Percentiles rank a stretch among this genome's conserved stretches.
These are phyloP conservation scores for Gilbertella persicaria DNA, from an alignment of 371 early-diverging fungal genomes.

Conservation along the genomic window DNA sequence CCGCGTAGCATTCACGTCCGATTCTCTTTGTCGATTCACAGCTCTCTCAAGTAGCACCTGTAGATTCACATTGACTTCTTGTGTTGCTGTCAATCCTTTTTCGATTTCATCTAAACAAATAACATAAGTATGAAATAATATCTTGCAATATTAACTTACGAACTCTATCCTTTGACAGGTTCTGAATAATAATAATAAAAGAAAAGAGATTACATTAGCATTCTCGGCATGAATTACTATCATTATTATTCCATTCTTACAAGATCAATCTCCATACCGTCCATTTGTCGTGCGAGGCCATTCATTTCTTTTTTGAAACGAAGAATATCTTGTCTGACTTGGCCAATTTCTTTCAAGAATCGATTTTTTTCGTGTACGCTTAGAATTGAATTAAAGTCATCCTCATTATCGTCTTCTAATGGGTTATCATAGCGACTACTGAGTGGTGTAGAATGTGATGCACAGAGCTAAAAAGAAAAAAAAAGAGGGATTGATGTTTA, in stretches of 20 bases:
- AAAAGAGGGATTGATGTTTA: neutral
- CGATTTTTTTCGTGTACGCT: constrained; percentile 23
- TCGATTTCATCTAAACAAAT: constrained; percentile 51
- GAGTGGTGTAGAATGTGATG: constrained; percentile 22
- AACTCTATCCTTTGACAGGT: constrained; percentile 38
- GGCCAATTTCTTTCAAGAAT: constrained; percentile 41
- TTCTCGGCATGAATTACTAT: neutral
- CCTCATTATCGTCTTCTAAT: neutral
- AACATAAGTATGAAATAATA: neutral
- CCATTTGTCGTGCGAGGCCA: constrained; percentile 56
- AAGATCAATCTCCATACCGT: constrained; percentile 58
- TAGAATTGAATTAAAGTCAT: neutral
- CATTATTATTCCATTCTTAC: constrained; percentile 19
- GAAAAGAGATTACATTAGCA: neutral
- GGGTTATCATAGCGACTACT: neutral
- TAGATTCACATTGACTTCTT: constrained; percentile 62
- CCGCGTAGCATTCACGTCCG: constrained; percentile 56
- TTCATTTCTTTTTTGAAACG: constrained; percentile 58
- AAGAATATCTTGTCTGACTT: constrained; percentile 53
- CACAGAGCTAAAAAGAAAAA: constrained; percentile 18
- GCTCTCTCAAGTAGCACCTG: constrained; percentile 58
- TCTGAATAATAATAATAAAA: constrained; percentile 14
- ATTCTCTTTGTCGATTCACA: constrained; percentile 55
- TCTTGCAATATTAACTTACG: constrained; percentile 20
- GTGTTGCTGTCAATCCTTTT: constrained; percentile 55